Evolutionary conservation across 139 green algal species (phyloP).

Genomic region (Tetraselmis chui): DNA sequence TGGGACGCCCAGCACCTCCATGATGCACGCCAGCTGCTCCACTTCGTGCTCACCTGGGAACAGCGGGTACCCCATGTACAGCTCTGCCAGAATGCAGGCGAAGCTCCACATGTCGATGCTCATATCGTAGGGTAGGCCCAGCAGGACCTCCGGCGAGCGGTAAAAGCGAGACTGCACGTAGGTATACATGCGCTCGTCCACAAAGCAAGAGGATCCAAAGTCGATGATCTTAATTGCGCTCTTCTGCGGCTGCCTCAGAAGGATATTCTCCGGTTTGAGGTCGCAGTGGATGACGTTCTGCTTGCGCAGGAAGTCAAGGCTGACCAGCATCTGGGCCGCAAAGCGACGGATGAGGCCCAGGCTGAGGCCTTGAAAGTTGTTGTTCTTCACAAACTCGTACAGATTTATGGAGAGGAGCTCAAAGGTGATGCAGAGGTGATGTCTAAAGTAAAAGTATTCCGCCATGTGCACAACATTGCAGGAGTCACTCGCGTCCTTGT

Average conservation of each 20-base stretch:
- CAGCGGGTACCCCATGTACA: slow-evolving; percentile 64
- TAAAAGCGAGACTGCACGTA: slow-evolving; percentile 98
- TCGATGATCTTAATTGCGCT: slow-evolving; percentile 95
- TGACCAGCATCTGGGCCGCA: slow-evolving; percentile 79
- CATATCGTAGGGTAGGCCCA: slow-evolving; percentile 70
- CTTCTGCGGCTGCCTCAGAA: slow-evolving; percentile 52
- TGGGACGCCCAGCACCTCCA: slow-evolving; percentile 73
- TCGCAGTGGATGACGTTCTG: slow-evolving; percentile 95
- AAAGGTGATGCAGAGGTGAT: slow-evolving; percentile 83
- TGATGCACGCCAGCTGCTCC: slow-evolving; percentile 82
- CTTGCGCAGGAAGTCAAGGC: slow-evolving; percentile 71
- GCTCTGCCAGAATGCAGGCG: slow-evolving; percentile 88
- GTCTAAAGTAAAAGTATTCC: slow-evolving; percentile 72
- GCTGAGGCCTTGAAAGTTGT: slow-evolving; percentile 65
- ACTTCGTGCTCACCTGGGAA: slow-evolving; percentile 74
- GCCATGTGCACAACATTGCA: slow-evolving; percentile 58
- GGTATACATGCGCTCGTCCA: slow-evolving; percentile 84
- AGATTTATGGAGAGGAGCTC: slow-evolving; percentile 82
- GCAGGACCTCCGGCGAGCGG: slow-evolving; percentile 80
- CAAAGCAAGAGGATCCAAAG: slow-evolving; percentile 94
- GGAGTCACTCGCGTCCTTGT: slow-evolving; percentile 38
- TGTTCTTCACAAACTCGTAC: slow-evolving; percentile 83
- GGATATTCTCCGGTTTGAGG: slow-evolving; percentile 98
- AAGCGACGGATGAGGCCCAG: slow-evolving; percentile 61
- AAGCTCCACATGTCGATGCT: slow-evolving; percentile 97